Conservation (phyloP, 805 yeast species). For the Wickerhamia fluorescens region DNA sequence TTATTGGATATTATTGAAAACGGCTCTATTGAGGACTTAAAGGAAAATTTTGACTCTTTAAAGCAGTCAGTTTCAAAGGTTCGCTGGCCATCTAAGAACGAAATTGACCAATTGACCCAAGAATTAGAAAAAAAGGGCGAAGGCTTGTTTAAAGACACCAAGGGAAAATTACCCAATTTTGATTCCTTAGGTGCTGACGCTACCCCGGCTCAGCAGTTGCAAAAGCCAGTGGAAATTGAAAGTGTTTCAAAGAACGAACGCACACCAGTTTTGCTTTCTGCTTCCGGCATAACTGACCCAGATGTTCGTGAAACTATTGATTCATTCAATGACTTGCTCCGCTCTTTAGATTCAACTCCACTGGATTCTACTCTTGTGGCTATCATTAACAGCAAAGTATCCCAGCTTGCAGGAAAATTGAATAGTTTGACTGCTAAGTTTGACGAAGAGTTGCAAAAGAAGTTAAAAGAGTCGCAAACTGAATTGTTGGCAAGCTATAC, state of each 20-base stretch:
- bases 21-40: slow-evolving; percentile 27
- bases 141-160: slow-evolving; percentile 29
- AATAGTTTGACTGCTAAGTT: slow-evolving; percentile 26
- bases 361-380: slow-evolving; percentile 23
- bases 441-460: slow-evolving; percentile 28
- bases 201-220: slow-evolving; percentile 37
- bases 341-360: slow-evolving; percentile 23
- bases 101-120: slow-evolving; percentile 24
- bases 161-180: slow-evolving; percentile 23
- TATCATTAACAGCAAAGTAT: slow-evolving; percentile 26
- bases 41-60: slow-evolving; percentile 12
- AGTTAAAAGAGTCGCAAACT: slow-evolving; percentile 31
- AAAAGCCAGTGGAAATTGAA: slow-evolving; percentile 33
- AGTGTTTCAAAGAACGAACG: slow-evolving; percentile 21
- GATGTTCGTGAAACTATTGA: slow-evolving; percentile 28
- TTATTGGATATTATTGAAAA: slow-evolving; percentile 30
- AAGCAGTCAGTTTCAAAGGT: slow-evolving; percentile 12
- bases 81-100: slow-evolving; percentile 24
- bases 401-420: slow-evolving; percentile 24
- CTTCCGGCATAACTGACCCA: slow-evolving; percentile 18
- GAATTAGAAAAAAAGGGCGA: slow-evolving; percentile 28
- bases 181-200: slow-evolving; percentile 8
- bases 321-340: slow-evolving; percentile 33
- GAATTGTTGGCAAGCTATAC: slow-evolving; percentile 34
- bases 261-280: slow-evolving; percentile 25